Percentiles rank a stretch among this genome's conserved stretches.
Evolutionary conservation across 768 basidiomycete species (phyloP).

Genomic region (Cantharellus anzutake): DNA sequence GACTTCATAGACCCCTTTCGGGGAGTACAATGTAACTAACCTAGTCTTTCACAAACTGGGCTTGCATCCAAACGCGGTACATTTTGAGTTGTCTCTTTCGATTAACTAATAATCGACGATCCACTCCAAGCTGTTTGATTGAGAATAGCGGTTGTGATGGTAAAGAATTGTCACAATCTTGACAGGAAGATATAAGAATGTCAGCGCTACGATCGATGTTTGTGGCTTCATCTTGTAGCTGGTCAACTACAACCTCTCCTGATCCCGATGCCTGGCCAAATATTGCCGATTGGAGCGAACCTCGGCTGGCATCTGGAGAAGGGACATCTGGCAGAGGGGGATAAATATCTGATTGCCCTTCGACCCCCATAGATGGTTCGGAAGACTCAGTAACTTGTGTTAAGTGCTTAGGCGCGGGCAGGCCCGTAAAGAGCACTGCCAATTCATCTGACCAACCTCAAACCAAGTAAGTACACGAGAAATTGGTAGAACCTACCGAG

Average conservation of each 20-base stretch:
- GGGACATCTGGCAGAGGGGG: not conserved
- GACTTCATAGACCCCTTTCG: no score
- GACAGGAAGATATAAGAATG: slow-evolving; percentile 1
- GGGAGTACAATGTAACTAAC: not conserved
- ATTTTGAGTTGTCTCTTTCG: slow-evolving; percentile 89
- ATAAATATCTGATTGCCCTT: not conserved
- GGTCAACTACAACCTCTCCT: no score
- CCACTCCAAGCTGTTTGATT: slow-evolving; percentile 75
- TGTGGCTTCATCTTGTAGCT: no score
- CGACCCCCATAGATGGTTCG: not conserved
- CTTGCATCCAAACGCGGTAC: slow-evolving; percentile 95
- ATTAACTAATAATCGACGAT: slow-evolving; percentile 80
- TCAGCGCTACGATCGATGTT: not conserved
- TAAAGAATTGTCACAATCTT: slow-evolving; percentile 11
- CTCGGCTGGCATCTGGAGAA: not conserved
- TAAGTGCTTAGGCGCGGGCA: not conserved
- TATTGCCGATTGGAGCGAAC: no score
- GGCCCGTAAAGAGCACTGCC: not conserved
- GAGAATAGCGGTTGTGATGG: slow-evolving; percentile 43
- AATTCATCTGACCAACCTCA: not conserved
- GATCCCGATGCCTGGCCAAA: no score
- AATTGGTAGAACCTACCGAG: slow-evolving; percentile 28
- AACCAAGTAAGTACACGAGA: not conserved
- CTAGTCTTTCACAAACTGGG: slow-evolving; percentile 29
- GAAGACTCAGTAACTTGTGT: not conserved